Conservation (phyloP, 192 early-diverging fungal species). For the Chytriomyces confervae region DNA sequence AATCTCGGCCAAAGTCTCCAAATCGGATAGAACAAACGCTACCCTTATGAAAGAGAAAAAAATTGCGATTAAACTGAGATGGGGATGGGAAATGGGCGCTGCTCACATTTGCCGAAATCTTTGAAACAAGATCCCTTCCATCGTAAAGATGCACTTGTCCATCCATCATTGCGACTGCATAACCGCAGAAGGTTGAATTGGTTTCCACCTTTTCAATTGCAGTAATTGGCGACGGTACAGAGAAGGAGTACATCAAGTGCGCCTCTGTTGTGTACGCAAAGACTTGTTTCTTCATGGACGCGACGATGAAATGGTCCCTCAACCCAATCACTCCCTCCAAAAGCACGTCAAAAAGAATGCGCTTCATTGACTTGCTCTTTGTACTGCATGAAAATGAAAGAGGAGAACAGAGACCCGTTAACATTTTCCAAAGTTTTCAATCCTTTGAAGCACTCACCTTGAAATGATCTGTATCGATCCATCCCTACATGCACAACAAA, state of each 20-base stretch:
- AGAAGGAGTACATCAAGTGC: background rate
- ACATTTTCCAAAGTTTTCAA: too few relatives aligned
- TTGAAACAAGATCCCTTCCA: constrained; percentile 16
- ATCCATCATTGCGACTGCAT: constrained; percentile 24
- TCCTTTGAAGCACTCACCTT: background rate
- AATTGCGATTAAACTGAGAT: background rate
- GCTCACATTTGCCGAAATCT: constrained; percentile 7
- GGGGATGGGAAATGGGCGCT: background rate
- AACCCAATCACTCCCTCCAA: background rate
- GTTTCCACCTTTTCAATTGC: background rate
- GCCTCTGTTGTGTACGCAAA: constrained; percentile 13
- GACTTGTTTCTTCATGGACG: constrained; percentile 14
- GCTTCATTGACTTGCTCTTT: background rate
- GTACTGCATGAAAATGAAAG: background rate
- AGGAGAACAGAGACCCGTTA: background rate
- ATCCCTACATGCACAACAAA: constrained; percentile 5
- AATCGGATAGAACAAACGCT: constrained; percentile 22
- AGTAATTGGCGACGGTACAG: constrained; percentile 5
- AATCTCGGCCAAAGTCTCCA: constrained; percentile 31
- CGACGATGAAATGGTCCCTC: constrained; percentile 3
- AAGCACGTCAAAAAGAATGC: background rate
- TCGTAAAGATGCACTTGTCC: constrained; percentile 30
- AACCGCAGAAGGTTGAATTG: constrained; percentile 8
- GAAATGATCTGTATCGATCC: background rate
- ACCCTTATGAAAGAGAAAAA: background rate